Evolutionary conservation across 1,284 basidiomycete genomes (phyloP).

Genomic region (Sphaerobolus stellatus): DNA sequence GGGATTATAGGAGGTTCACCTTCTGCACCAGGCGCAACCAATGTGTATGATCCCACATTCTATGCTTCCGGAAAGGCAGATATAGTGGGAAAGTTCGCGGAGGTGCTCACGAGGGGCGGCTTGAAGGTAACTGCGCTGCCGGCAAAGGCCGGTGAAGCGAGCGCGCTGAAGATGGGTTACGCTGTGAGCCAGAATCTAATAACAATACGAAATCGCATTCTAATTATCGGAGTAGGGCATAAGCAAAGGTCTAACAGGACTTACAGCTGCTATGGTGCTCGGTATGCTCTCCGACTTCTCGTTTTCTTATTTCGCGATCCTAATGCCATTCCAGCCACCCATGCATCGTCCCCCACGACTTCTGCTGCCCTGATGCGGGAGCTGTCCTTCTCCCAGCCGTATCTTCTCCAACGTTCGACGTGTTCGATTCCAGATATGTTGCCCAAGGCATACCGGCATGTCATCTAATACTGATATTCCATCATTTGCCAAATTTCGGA

Average conservation of each 20-base stretch:
- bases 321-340: constrained; percentile 43
- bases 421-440: constrained; percentile 47
- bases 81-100: constrained; percentile 44
- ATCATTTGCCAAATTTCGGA: background rate
- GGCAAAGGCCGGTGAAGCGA: constrained; percentile 56
- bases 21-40: constrained; percentile 17
- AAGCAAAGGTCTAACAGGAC: constrained; percentile 52
- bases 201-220: background rate
- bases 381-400: constrained; percentile 46
- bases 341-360: constrained; percentile 57
- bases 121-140: constrained; percentile 46
- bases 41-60: constrained; percentile 51
- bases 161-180: constrained; percentile 64
- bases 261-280: constrained; percentile 58
- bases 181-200: constrained; percentile 49
- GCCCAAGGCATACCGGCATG: constrained; percentile 59
- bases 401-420: constrained; percentile 41
- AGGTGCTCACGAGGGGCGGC: constrained; percentile 40
- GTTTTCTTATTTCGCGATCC: background rate
- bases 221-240: constrained; percentile 55
- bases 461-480: background rate
- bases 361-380: constrained; percentile 52
- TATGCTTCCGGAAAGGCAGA: constrained; percentile 49
- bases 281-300: constrained; percentile 34
- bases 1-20: constrained; percentile 59